A percentile compares a stretch with the other conserved stretches of the same genome.
Evolutionary conservation across 2,329 filamentous ascomycete genomes (phyloP).

Genomic region (Tolypocladium sp.): DNA sequence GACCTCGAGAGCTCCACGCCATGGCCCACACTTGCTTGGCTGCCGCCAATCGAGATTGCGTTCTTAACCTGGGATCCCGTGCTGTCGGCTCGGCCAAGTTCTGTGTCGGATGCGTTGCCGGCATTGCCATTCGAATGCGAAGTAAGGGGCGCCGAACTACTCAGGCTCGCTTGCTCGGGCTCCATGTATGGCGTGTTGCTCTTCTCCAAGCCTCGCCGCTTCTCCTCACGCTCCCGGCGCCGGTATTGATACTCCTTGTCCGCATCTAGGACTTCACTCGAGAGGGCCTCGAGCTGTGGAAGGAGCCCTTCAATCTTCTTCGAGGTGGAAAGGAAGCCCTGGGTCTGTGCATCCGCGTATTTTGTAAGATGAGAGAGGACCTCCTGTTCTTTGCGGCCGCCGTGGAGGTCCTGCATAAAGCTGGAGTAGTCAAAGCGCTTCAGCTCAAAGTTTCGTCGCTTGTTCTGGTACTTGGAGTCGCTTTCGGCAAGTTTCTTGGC

Average conservation of each 20-base stretch:
- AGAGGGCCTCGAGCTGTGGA: slow-evolving; percentile 82
- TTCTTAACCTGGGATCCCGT: slow-evolving; percentile 58
- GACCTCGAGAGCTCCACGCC: slow-evolving; percentile 43
- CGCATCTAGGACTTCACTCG: slow-evolving; percentile 79
- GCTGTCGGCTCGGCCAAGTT: slow-evolving; percentile 65
- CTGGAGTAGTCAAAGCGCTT: slow-evolving; percentile 98
- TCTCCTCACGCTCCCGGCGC: slow-evolving; percentile 90
- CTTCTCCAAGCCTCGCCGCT: slow-evolving; percentile 82
- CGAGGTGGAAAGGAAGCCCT: slow-evolving; percentile 69
- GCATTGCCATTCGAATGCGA: slow-evolving; percentile 33
- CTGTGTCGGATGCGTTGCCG: slow-evolving; percentile 51
- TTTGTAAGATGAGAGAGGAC: slow-evolving; percentile 89
- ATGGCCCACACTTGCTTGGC: slow-evolving; percentile 19
- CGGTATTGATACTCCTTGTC: slow-evolving; percentile 97
- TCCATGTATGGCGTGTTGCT: slow-evolving; percentile 67
- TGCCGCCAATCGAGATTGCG: slow-evolving; percentile 35
- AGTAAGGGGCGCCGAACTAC: slow-evolving; percentile 20
- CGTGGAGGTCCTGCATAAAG: slow-evolving; percentile 98
- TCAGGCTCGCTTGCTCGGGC: slow-evolving; percentile 47
- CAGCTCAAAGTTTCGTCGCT: slow-evolving; percentile 89
- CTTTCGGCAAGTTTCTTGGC: slow-evolving; percentile 94
- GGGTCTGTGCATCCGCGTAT: slow-evolving; percentile 85
- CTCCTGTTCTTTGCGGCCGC: slow-evolving; percentile 96
- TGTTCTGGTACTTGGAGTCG: slow-evolving; percentile 91
- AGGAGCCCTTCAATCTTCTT: slow-evolving; percentile 82